Conservation (phyloP, 2,329 filamentous ascomycete species). For the Venturia carpophila region DNA sequence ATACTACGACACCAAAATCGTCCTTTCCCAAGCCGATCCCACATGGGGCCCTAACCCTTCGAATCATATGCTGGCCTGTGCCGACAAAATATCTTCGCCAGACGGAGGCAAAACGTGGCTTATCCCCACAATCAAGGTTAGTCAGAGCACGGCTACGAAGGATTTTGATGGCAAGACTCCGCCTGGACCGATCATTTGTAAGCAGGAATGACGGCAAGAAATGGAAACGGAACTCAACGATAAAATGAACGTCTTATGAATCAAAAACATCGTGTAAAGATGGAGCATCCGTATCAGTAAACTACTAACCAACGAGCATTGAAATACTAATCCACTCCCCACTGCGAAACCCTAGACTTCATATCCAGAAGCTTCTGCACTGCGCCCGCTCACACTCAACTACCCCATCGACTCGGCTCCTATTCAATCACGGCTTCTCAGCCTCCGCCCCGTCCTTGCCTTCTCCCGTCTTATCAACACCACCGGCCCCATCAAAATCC, state of each 20-base stretch:
- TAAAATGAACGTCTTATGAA: too few species aligned
- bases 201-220: neutral
- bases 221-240: neutral
- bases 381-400: too few species aligned
- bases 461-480: neutral
- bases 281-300: neutral
- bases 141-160: constrained; percentile 11
- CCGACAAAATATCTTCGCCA: neutral
- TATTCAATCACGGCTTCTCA: too few species aligned
- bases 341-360: too few species aligned
- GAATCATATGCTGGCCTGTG: constrained; percentile 13
- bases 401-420: too few species aligned
- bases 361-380: too few species aligned
- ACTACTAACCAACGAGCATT: neutral
- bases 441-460: too few species aligned
- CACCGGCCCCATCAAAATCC: neutral
- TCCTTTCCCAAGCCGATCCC: constrained; percentile 14
- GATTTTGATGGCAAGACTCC: constrained; percentile 4
- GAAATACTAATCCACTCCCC: too few species aligned
- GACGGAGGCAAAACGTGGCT: constrained; percentile 16
- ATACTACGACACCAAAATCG: constrained; percentile 15
- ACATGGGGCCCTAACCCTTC: neutral
- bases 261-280: neutral
- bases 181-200: constrained; percentile 1
- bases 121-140: constrained; percentile 15